Evolutionary conservation across 768 basidiomycete genomes (phyloP), one percentile per base, ranked within the genome.

Genomic region (Epithele typhae): DNA sequence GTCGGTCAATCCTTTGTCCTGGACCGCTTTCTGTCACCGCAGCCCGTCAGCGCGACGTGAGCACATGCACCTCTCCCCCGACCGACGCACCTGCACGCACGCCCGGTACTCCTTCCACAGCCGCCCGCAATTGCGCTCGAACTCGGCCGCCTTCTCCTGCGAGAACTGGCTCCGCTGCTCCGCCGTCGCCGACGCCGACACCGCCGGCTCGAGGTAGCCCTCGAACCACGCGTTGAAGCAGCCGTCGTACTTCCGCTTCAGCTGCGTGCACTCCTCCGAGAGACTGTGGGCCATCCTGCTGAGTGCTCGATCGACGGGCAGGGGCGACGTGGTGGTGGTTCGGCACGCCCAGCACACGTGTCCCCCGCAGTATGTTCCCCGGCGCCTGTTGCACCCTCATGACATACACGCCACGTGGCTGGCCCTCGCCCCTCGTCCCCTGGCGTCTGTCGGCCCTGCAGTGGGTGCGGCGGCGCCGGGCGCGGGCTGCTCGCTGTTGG

Each of bases 151-250:
- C 66, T 93, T 94, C 49, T 77, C 67, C 56, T 82, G 80, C 3
- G 86, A 81, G 58, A 85, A 83, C 37, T 72, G 77, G 14, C 74
- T 68, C 38, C 80, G 79, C 46, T 76, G 68, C 43, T 74, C 69
- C 11, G 72, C 58, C 25, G 67, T 62, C 39, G 62, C 59, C 15
- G 84, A 71, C 8, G 81, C 59, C 22, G 67, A 59, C 15, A 85
- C 72, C 9, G 81, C 82, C 8, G 92, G 92, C 59, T 92, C 87
- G 19, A 97, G 81, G 64, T 97, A 99, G 10, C 90, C 92, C 65
- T 96, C 93, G 57, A 99, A 93, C 95, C 94, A 97, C 7, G 87
- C 80, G 59, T 96, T 96, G 71, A 98, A 98, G 72, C 94, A 98
- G 0, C 87, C 73, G 65, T 98, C 94, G 63, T 96, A 98, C 45